Percentiles rank a stretch among this genome's conserved stretches.
phyloP scores from a whole-genome alignment of 2,329 filamentous ascomycete species.

The Penicillium sumatraense region DNA sequence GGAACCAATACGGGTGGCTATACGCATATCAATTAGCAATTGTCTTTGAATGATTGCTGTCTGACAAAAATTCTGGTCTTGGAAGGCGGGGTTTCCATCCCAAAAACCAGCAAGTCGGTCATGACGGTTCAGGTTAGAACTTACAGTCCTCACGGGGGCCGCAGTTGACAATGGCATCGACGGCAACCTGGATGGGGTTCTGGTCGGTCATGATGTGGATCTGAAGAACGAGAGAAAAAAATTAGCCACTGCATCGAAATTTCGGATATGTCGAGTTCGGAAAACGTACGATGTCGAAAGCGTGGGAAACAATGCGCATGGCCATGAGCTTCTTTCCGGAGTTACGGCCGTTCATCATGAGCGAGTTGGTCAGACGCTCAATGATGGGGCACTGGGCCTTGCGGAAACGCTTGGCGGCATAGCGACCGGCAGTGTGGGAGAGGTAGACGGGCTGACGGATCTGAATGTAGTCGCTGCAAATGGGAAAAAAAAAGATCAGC shows the following conservation, averaged over 20 bases:
- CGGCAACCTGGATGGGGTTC: constrained; percentile 99
- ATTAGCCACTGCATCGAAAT: constrained; percentile 23
- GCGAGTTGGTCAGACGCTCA: constrained; percentile 99
- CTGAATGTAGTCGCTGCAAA: constrained; percentile 94
- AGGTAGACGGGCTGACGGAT: constrained; percentile 99
- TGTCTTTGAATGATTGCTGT: background rate
- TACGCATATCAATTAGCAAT: background rate
- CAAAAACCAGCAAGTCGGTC: background rate
- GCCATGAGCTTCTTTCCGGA: constrained; percentile 99
- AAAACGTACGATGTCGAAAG: constrained; percentile 95
- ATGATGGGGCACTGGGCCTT: constrained; percentile 99
- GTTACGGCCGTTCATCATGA: constrained; percentile 99
- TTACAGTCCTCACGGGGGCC: constrained; percentile 93
- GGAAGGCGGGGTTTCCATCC: background rate
- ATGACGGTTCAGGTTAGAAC: background rate
- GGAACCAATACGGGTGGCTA: constrained; percentile 92
- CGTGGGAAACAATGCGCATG: constrained; percentile 97
- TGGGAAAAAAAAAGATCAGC: constrained; percentile 35
- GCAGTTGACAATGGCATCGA: constrained; percentile 99
- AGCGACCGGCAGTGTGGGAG: constrained; percentile 97
- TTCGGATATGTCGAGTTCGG: background rate
- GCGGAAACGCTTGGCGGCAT: constrained; percentile 99
- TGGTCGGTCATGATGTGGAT: constrained; percentile 99
- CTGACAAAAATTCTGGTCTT: background rate
- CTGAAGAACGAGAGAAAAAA: constrained; percentile 52